Conservation (phyloP, 2,329 filamentous ascomycete species). For the Dothistroma pini region DNA sequence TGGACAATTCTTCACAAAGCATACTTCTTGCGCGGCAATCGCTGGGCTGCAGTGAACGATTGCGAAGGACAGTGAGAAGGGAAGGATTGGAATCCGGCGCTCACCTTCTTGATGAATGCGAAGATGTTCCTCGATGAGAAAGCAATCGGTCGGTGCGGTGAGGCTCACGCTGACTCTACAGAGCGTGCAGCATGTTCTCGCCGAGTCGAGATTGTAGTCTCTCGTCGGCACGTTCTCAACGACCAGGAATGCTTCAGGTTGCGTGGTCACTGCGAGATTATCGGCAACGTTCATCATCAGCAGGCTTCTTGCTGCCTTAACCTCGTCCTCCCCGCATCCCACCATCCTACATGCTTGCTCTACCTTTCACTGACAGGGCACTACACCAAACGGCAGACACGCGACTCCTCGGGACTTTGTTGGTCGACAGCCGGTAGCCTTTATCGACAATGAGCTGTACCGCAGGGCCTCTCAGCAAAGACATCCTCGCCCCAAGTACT, state of each 20-base stretch:
- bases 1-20: background rate
- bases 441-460: background rate
- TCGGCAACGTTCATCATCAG: background rate
- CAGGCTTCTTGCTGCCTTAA: background rate
- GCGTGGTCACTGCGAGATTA: background rate
- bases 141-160: background rate
- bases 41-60: background rate
- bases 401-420: background rate
- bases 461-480: background rate
- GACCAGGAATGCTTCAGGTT: constrained; percentile 1
- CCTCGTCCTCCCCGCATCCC: background rate
- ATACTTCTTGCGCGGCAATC: background rate
- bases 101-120: background rate
- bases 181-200: background rate
- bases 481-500: background rate
- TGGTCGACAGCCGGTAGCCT: background rate
- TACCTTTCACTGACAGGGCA: background rate
- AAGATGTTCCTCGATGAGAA: background rate
- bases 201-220: background rate
- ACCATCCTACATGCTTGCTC: background rate
- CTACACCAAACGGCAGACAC: background rate
- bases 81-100: background rate
- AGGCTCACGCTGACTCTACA: background rate
- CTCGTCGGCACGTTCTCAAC: background rate
- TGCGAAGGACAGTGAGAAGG: background rate